Conservation (phyloP, 495 filamentous ascomycete genomes). For the Glonium stellatum region DNA sequence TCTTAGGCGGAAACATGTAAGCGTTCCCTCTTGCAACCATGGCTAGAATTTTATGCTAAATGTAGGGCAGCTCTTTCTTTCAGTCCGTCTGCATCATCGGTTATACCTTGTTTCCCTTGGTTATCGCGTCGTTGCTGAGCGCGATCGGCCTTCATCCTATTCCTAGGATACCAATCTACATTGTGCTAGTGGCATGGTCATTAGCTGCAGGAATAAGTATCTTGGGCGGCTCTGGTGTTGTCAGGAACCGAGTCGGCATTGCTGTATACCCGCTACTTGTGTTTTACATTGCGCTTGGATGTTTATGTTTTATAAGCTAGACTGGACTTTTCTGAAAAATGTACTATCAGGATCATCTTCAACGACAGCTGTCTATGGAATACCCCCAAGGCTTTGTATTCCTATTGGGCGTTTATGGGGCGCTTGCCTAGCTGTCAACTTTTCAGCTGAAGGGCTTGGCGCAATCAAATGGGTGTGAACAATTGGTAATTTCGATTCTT, state of each 20-base stretch:
- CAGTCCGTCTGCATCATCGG: conserved; percentile 96
- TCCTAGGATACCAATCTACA: conserved; percentile 79
- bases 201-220: conserved; percentile 94
- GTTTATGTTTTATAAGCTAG: conserved; percentile 93
- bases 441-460: not conserved
- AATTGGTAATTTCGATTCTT: conserved; percentile 3
- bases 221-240: conserved; percentile 85
- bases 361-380: not conserved
- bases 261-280: conserved; percentile 92
- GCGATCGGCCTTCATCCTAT: conserved; percentile 70
- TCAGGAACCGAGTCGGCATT: conserved; percentile 88
- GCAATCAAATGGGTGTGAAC: not conserved
- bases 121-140: conserved; percentile 84
- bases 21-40: conserved; percentile 33
- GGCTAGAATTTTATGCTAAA: too few species aligned
- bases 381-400: conserved; percentile 9
- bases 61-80: conserved; percentile 71
- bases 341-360: conserved; percentile 12
- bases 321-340: conserved; percentile 1
- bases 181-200: conserved; percentile 82
- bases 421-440: conserved; percentile 1
- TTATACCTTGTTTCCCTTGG: conserved; percentile 97
- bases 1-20: conserved; percentile 95
- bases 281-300: conserved; percentile 91
- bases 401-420: conserved; percentile 2